phyloP scores from a whole-genome alignment of 768 basidiomycete species.

The Podaxis pistillaris region DNA sequence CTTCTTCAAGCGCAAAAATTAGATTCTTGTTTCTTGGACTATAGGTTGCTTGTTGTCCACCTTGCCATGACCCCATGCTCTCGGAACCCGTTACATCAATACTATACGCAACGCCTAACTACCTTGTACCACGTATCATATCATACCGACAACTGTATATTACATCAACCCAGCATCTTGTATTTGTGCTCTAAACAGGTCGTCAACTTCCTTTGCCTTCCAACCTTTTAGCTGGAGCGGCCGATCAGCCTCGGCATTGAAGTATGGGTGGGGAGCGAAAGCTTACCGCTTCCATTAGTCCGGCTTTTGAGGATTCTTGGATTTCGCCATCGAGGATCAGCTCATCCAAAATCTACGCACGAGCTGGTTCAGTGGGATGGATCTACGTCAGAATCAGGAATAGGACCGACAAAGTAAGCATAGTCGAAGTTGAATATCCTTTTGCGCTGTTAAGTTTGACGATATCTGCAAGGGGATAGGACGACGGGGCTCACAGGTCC shows the following conservation, averaged over 20 bases:
- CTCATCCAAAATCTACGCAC: conserved; percentile 78
- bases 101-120: background rate
- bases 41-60: too few relatives aligned
- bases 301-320: conserved; percentile 85
- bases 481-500: conserved; percentile 63
- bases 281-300: conserved; percentile 41
- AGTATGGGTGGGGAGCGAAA: conserved; percentile 12
- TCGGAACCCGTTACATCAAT: background rate
- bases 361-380: background rate
- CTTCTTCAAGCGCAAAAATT: conserved; percentile 11
- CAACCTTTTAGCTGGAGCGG: background rate
- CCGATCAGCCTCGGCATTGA: background rate
- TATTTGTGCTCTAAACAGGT: background rate
- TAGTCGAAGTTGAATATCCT: conserved; percentile 99
- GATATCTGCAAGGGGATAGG: background rate
- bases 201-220: background rate
- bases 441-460: background rate
- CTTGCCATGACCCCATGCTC: background rate
- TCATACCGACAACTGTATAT: background rate
- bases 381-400: background rate
- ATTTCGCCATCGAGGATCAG: conserved; percentile 92
- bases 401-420: conserved; percentile 73
- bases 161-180: conserved; percentile 3
- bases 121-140: background rate
- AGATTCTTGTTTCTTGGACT: background rate